Percentiles rank a stretch among this genome's conserved stretches.
These are phyloP conservation scores for Colletotrichum scovillei DNA, from an alignment of 2,329 filamentous ascomycete genomes.

Conservation along the genomic window DNA sequence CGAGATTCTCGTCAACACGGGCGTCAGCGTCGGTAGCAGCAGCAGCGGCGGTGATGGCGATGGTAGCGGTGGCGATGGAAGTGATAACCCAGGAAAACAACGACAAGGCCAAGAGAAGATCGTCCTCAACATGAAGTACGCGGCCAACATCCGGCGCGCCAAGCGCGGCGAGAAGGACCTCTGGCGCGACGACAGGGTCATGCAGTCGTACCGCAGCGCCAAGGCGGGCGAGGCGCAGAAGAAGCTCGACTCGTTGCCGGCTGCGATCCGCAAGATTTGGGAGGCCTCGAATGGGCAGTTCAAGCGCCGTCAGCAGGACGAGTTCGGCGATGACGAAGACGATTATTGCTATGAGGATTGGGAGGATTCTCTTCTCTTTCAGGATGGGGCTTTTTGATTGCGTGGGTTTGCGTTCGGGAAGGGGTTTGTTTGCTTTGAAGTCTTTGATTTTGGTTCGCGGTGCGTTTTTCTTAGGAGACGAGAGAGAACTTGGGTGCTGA, in stretches of 20 bases:
- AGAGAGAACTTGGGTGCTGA: neutral
- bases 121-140: constrained; percentile 30
- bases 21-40: neutral
- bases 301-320: constrained; percentile 16
- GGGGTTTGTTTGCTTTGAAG: neutral
- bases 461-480: neutral
- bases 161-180: constrained; percentile 27
- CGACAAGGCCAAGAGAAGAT: constrained; percentile 1
- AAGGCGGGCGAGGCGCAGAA: constrained; percentile 29
- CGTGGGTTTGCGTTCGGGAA: neutral
- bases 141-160: constrained; percentile 15
- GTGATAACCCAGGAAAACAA: neutral
- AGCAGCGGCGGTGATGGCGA: too few relatives aligned
- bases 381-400: neutral
- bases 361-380: too few relatives aligned
- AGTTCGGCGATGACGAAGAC: constrained; percentile 22
- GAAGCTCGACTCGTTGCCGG: constrained; percentile 20
- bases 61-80: too few relatives aligned
- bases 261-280: constrained; percentile 23
- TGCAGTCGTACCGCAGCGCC: constrained; percentile 32
- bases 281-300: constrained; percentile 13
- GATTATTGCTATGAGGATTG: neutral
- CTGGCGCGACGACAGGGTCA: constrained; percentile 38
- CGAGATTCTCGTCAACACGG: constrained; percentile 46
- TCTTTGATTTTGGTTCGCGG: neutral